Base-by-base conservation (phyloP, 331 rosid species). In the Erythrophleum ivorense region DNA sequence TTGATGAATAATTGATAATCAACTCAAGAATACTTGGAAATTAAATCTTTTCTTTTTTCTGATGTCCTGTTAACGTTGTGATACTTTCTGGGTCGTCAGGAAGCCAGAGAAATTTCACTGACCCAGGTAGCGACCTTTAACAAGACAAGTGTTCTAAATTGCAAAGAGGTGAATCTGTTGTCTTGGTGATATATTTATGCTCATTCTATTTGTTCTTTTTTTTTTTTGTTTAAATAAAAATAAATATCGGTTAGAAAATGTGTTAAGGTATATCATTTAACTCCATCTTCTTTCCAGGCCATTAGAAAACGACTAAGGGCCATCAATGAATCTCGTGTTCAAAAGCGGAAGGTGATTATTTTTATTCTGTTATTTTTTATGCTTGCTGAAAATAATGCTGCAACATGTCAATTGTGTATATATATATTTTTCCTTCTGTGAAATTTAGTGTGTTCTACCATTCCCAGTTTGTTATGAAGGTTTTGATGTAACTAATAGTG, bases 271-370 rank as follows among this genome's bases (percentile, higher is more conserved):
- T 79, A 66, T 74, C 9, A 72, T 40, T 53, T 74, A 76, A 81
- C 78, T 72, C 45, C 43, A 19, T 81, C 71, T 54, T 76, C 78
- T 85, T 87, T 88, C 34, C 90, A 96, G 99, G 97, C 98, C 36
- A 89, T 94, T 36, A 90, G 91, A 81, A 94, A 90, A 85, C 96
- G 97, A 82, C 87, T 90, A 11, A 92, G 99, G 86, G 99, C 99
- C 86, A 94, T 94, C 71, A 96, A 96, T 90, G 97, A 94, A 82
- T 96, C 99, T 80, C 99, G 97, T 73, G 98, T 96, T 88, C 95
- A 94, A 77, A 96, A 96, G 88, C 81, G 99, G 85, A 96, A 96
- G 99, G 99, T 95, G 79, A 83, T 81, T 80, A 68, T 50, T 83
- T 77, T 78, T 69, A 48, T 55, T 66, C 43, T 74, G 62, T 40